phyloP scores from a whole-genome alignment of 2,329 filamentous ascomycete species.

The Stagonosporopsis tanaceti region DNA sequence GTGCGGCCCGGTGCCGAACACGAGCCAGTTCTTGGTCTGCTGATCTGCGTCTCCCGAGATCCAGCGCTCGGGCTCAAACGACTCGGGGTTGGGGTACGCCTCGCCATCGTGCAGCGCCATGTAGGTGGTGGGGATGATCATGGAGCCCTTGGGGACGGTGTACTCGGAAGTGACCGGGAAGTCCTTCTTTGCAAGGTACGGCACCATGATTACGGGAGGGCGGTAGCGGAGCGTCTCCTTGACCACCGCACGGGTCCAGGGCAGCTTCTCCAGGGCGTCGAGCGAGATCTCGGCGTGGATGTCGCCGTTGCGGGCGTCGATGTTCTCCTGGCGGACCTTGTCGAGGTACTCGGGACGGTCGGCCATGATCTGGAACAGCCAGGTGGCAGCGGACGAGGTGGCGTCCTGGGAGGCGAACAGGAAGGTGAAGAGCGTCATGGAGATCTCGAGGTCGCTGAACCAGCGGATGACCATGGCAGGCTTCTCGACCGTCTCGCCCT shows the following conservation, averaged over 20 bases:
- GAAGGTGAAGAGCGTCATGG: conserved; percentile 94
- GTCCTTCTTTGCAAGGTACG: conserved; percentile 91
- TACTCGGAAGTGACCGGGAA: conserved; percentile 90
- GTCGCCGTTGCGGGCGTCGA: conserved; percentile 77
- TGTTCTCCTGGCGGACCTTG: conserved; percentile 90
- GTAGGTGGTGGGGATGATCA: conserved; percentile 93
- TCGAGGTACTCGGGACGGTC: conserved; percentile 93
- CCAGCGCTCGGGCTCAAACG: conserved; percentile 63
- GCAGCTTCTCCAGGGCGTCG: conserved; percentile 87
- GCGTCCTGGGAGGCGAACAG: conserved; percentile 97
- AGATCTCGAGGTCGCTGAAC: conserved; percentile 90
- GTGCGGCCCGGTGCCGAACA: conserved; percentile 94
- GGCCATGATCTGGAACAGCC: conserved; percentile 93
- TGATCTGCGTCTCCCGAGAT: conserved; percentile 88
- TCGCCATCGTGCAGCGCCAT: conserved; percentile 91
- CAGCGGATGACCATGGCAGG: conserved; percentile 82
- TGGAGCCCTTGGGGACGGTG: conserved; percentile 92
- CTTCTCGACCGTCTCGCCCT: conserved; percentile 74
- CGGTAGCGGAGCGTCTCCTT: conserved; percentile 76
- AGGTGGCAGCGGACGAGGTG: conserved; percentile 90
- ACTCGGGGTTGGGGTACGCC: conserved; percentile 87
- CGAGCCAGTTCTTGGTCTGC: conserved; percentile 94
- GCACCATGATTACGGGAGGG: conserved; percentile 96
- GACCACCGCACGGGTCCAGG: conserved; percentile 90
- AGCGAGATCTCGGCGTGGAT: conserved; percentile 74